Evolutionary conservation across 2,329 filamentous ascomycete species (phyloP), one percentile per base, ranked within the genome.

Genomic region (Neospermospora avenae): DNA sequence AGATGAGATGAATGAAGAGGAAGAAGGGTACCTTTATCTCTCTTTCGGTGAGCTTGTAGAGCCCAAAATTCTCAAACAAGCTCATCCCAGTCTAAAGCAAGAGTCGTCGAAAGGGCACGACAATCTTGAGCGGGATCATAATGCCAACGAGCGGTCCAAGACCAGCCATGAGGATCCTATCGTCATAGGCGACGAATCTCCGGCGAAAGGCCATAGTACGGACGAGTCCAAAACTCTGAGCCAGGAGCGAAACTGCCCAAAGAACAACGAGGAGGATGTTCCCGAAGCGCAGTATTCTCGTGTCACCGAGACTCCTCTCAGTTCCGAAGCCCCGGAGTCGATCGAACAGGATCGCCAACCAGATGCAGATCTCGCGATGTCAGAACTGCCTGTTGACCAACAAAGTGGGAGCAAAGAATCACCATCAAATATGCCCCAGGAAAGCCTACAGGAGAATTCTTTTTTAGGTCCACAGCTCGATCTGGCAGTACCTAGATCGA

Each of bases 41-140:
- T 68, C 73, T 0, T 87, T 89, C 74, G 71, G 72, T 2, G 86
- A 90, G 22, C 78, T 95, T 70, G 80, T 85, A 39, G 86, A 91
- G 41, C 82, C 88, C 1, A 87, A 86, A 66, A 76, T 93, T 62
- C 72, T 91, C 16, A 81, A 79, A 58, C 73, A 76, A 62, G 74
- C 64, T 51, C 65, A 73, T 14, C 11, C 7, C 4, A 22, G 18
- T 18, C 13, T 16, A 6, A 24, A 5, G 22, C 4, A 28, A 16
- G 49, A 49, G 24, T 16, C 3, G n/a, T 18, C 20, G 20, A 22
- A 41, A 16, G 45, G 22, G 10, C n/a, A 16, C 60, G 65, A 64
- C 63, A 70, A 71, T 63, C 37, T 61, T 20, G 57, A 56, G 10
- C 49, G 34, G 37, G 62, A 65, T 42, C 45, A 13, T 20, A 13